Evolutionary conservation across 2,329 filamentous ascomycete genomes (phyloP), one percentile per base, ranked within the genome.

Genomic region (Alternaria alternata): DNA sequence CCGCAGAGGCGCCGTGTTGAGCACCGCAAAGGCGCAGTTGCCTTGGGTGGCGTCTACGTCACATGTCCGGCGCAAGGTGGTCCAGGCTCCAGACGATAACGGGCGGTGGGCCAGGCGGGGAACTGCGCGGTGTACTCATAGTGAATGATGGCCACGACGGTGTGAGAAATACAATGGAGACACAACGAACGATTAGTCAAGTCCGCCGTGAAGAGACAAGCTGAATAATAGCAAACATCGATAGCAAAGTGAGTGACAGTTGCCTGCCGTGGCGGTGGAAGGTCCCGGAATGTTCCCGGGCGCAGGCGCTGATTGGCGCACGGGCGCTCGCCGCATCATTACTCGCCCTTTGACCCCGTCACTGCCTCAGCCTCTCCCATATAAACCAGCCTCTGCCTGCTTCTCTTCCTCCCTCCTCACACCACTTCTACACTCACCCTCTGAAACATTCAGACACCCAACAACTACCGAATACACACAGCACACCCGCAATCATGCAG

Each of bases 401-500:
- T 62, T 52, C 52, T 46, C 58, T 62, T 55, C 61, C 62, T 66
- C 53, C 62, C 67, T 38, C 52, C 46, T 59, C 64, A 63, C 59
- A 57, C 54, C 65, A 66, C 59, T 52, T 41, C 59, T 63, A 51
- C 51, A 57, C 51, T 11, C 18, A 26, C 41, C 12, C 55, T 59
- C 30, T 51, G 48, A 54, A 28, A 59, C 44, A 54, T 49, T 57
- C 28, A 30, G 24, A 26, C 2, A 30, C 64, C 64, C 64, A 51
- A 47, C 58, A 48, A 54, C 61, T 47, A 22, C 44, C 38, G 52
- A 61, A 61, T 61, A 39, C 81, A 95, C 97, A 94, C 94, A 97
- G 87, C 32, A 49, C 61, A 53, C 42, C 42, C 41, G 52, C 63
- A 63, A 64, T 20, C 81, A 96, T 97, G 94, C 94, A 97, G 87